These are phyloP conservation scores for Amanita pseudoporphyria DNA, from an alignment of 768 basidiomycete species.

Conservation along the genomic window DNA sequence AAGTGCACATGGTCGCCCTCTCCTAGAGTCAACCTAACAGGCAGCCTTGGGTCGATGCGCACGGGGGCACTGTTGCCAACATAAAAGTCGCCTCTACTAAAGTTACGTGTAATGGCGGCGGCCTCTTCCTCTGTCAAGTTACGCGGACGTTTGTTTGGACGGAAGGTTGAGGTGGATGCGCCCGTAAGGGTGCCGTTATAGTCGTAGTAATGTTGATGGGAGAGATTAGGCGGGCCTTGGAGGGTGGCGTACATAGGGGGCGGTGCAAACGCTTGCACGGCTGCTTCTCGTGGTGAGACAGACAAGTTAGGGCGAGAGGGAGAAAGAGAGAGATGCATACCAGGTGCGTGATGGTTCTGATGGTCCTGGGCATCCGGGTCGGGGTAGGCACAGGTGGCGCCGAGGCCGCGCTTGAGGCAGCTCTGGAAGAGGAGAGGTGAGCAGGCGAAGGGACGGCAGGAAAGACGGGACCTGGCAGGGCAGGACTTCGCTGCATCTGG, in stretches of 20 bases:
- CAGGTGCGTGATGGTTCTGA: slow-evolving; percentile 30
- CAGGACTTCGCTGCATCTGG: slow-evolving; percentile 71
- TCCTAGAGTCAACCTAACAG: slow-evolving; percentile 69
- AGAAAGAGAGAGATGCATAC: slow-evolving; percentile 18
- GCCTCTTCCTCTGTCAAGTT: slow-evolving; percentile 78
- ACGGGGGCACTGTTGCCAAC: slow-evolving; percentile 75
- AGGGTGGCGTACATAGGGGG: slow-evolving; percentile 43
- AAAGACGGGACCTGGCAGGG: slow-evolving; percentile 59
- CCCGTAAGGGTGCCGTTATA: slow-evolving; percentile 61
- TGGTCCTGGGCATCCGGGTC: slow-evolving; percentile 58
- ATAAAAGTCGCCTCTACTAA: slow-evolving; percentile 74
- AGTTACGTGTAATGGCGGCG: slow-evolving; percentile 76
- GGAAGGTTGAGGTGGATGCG: slow-evolving; percentile 67
- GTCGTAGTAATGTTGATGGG: slow-evolving; percentile 69
- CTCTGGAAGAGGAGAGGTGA: slow-evolving; percentile 33
- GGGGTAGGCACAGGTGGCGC: slow-evolving; percentile 64
- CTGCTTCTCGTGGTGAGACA: slow-evolving; percentile 16
- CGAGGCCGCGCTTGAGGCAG: slow-evolving; percentile 75
- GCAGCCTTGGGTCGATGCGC: slow-evolving; percentile 72
- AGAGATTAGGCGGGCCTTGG: slow-evolving; percentile 37
- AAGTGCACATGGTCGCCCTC: slow-evolving; percentile 78
- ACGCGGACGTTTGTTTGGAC: slow-evolving; percentile 72
- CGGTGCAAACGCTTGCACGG: slow-evolving; percentile 31
- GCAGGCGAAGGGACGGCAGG: slow-evolving; percentile 4
- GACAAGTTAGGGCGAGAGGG: slow-evolving; percentile 9